Evolutionary conservation across 2,329 filamentous ascomycete species (phyloP), one percentile per base, ranked within the genome.

Genomic region (Botryotinia globosa): DNA sequence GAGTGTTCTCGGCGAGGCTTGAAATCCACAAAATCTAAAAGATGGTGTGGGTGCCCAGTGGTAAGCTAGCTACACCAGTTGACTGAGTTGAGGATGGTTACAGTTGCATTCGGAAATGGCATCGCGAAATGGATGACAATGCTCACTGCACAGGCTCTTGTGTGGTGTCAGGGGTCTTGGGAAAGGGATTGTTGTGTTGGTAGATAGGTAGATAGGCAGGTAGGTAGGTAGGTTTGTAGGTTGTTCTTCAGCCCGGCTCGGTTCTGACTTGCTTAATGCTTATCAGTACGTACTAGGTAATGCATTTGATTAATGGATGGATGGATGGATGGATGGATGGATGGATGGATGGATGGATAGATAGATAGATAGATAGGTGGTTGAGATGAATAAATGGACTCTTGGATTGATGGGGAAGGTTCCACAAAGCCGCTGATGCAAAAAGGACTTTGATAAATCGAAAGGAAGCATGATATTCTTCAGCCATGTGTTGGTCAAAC

Each of bases 61-160:
- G 51, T 37, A 39, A 59, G 62, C 48, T 20, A 32, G 65, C 54
- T 68, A 32, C 65, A 37, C 65, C 65, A 56, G 65, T 68, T n/a
- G n/a, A n/a, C n/a, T n/a, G n/a, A n/a, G n/a, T n/a, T 32, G 34
- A 67, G 65, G 37, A 65, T 51, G 64, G 70, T 72, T 72, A 61
- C 70, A 54, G 70, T 72, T 68, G 70, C 63, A 72, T 72, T 59
- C 48, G 70, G 70, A 72, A 58, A 72, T 72, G 62, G 62, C 51
- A 71, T 72, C 63, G 69, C 51, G 37, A 67, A 72, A 54, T 62
- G 61, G 59, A 58, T 54, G 64, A 66, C 65, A 68, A 48, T 68
- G 65, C 65, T 56, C 65, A 68, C 48, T 56, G 48, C 65, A 68
- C 65, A 68, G 65, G 65, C 65, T 54, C 34, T 29, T 12, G 44